These are phyloP conservation scores for Colletotrichum sp. DNA, from an alignment of 2,329 filamentous ascomycete genomes.

Conservation along the genomic window DNA sequence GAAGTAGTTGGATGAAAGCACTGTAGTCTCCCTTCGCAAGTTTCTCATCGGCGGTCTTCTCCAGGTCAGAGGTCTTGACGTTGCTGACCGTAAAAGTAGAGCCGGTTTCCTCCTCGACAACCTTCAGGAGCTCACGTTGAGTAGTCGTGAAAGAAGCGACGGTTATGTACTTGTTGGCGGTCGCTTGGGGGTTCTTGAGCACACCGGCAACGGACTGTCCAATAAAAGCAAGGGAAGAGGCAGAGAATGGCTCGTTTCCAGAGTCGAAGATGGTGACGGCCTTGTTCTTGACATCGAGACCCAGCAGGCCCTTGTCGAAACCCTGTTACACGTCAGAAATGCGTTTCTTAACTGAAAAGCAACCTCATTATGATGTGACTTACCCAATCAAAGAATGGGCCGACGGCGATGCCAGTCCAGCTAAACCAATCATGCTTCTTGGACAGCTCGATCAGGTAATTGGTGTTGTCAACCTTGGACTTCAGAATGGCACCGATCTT, in stretches of 20 bases:
- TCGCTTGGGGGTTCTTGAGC: slow-evolving; percentile 53
- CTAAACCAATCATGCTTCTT: slow-evolving; percentile 41
- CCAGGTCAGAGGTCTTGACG: slow-evolving; percentile 35
- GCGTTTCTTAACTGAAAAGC: neutral
- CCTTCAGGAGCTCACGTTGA: slow-evolving; percentile 61
- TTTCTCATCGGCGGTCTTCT: slow-evolving; percentile 45
- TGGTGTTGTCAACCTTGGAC: slow-evolving; percentile 29
- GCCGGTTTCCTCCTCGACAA: slow-evolving; percentile 57
- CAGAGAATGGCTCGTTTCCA: slow-evolving; percentile 56
- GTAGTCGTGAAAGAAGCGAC: slow-evolving; percentile 62
- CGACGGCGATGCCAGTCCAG: slow-evolving; percentile 65
- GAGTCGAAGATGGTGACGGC: slow-evolving; percentile 61
- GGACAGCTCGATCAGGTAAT: slow-evolving; percentile 20
- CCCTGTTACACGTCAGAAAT: slow-evolving; percentile 35
- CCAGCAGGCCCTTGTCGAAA: slow-evolving; percentile 53
- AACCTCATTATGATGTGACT: neutral
- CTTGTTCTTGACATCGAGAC: slow-evolving; percentile 53
- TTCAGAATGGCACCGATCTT: slow-evolving; percentile 31
- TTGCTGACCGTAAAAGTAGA: slow-evolving; percentile 54
- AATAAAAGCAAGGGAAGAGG: slow-evolving; percentile 56
- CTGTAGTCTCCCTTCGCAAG: slow-evolving; percentile 40
- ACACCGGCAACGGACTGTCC: slow-evolving; percentile 56
- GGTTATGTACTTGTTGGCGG: slow-evolving; percentile 63
- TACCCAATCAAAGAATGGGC: slow-evolving; percentile 68
- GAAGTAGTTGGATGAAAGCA: slow-evolving; percentile 17